Base-by-base conservation (phyloP, 805 yeast species). In the Candida endomychidarum region DNA sequence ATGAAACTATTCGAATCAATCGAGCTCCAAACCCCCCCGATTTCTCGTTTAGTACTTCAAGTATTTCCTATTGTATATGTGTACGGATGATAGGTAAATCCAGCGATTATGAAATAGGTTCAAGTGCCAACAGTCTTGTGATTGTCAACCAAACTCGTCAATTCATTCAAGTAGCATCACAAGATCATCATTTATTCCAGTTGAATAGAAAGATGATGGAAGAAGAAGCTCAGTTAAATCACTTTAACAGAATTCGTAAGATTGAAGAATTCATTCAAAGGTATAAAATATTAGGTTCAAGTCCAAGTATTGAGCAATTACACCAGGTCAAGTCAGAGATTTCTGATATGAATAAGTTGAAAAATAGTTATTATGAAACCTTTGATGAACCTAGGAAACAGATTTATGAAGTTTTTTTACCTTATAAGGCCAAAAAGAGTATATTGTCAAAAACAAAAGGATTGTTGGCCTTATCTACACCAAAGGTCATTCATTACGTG, bases 81-180 rank as follows among this genome's bases (percentile, higher is more conserved):
- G 70, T 67, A 4, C 49, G 71, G 30, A 51, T 67, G 23, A 63
- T 67, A 22, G 71, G 71, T 5, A 58, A 52, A 29, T 65, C 70
- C 1, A 55, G 61, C 5, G 61, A 60, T 23, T 63, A 63, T 48
- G 52, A 53, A 26, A 41, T 57, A 25, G 43, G 54, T 10, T 34
- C 40, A 25, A 39, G 46, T 17, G 41, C 39, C 29, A 15, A 21
- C 11, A 39, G 60, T 41, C 60, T 55, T 34, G 65, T 62, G 19
- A 59, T 62, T 14, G 62, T 56, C 18, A 56, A 53, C 37, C 65
- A 61, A 42, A 57, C 52, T 17, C 45, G 47, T 24, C 52, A 50
- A 32, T 62, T 51, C 42, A 43, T 63, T 18, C 43, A 61, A 21
- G 57, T 59, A 3, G 48, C 54, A n/a, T 54, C 58, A 0, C 36